Percentiles rank a stretch among this genome's conserved stretches.
Conservation (phyloP, 2,329 filamentous ascomycete species). For the Phaeosphaeriaceae sp. region DNA sequence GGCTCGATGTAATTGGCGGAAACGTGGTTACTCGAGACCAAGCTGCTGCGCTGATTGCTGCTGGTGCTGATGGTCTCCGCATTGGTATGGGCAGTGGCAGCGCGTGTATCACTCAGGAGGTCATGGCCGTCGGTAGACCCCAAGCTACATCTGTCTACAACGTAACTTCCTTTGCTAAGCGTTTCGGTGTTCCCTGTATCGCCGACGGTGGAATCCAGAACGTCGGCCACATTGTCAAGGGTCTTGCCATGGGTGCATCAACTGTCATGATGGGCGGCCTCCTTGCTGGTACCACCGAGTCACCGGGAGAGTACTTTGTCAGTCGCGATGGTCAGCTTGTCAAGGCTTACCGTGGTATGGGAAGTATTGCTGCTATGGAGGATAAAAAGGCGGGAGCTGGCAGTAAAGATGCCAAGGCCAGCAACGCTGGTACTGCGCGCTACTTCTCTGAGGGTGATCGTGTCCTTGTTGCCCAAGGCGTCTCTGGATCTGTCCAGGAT, state of each 20-base stretch:
- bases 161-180: slow-evolving; percentile 85
- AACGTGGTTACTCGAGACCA: slow-evolving; percentile 99
- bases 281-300: slow-evolving; percentile 95
- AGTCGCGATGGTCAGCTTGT: slow-evolving; percentile 96
- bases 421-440: slow-evolving; percentile 92
- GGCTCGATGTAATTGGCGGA: slow-evolving; percentile 93
- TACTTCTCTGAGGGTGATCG: slow-evolving; percentile 98
- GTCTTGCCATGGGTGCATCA: slow-evolving; percentile 88
- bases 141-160: slow-evolving; percentile 93
- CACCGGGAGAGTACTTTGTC: slow-evolving; percentile 94
- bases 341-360: slow-evolving; percentile 99
- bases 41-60: slow-evolving; percentile 88
- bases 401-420: slow-evolving; percentile 70
- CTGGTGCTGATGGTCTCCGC: slow-evolving; percentile 92
- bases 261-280: slow-evolving; percentile 99
- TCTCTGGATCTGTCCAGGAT: slow-evolving; percentile 84
- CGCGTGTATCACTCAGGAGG: slow-evolving; percentile 98
- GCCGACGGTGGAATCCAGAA: slow-evolving; percentile 98
- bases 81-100: slow-evolving; percentile 99
- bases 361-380: slow-evolving; percentile 98
- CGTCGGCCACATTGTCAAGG: slow-evolving; percentile 98
- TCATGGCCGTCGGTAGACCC: slow-evolving; percentile 97
- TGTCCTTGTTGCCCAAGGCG: slow-evolving; percentile 94
- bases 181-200: slow-evolving; percentile 96
- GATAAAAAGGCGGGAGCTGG: slow-evolving; percentile 91